These are phyloP conservation scores for Globisporangium nunn DNA, from an alignment of 352 stramenopile species.

Conservation along the genomic window DNA sequence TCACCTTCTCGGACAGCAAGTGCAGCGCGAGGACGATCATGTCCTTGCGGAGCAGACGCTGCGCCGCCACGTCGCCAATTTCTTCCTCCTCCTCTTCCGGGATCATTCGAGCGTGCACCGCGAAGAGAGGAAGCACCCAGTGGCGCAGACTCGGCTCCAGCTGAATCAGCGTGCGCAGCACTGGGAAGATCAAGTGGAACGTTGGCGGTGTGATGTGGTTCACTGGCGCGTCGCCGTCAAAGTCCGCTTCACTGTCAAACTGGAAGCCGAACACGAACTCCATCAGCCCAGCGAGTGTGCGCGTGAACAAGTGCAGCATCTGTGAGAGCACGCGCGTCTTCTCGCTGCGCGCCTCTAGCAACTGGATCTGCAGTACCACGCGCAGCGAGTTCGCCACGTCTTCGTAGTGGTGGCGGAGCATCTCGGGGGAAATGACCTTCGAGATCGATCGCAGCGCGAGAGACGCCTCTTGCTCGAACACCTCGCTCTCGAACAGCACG, in stretches of 20 bases:
- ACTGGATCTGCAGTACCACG: conserved; percentile 38
- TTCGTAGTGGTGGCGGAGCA: conserved; percentile 61
- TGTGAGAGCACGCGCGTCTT: conserved; percentile 28
- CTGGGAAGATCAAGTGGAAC: conserved; percentile 72
- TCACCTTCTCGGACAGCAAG: conserved; percentile 51
- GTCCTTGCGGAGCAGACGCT: conserved; percentile 62
- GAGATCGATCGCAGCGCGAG: conserved; percentile 35
- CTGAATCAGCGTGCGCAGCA: conserved; percentile 50
- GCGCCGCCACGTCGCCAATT: conserved; percentile 69
- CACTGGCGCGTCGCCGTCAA: conserved; percentile 51
- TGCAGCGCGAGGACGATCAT: conserved; percentile 71
- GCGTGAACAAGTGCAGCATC: conserved; percentile 49
- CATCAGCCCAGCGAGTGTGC: conserved; percentile 54
- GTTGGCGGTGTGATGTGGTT: conserved; percentile 69
- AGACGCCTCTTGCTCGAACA: conserved; percentile 44
- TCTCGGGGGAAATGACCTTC: conserved; percentile 48
- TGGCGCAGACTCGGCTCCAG: conserved; percentile 44
- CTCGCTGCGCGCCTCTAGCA: conserved; percentile 30
- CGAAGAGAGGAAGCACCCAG: conserved; percentile 70
- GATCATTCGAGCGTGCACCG: conserved; percentile 80
- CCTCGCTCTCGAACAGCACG: conserved; percentile 43
- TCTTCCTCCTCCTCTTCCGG: conserved; percentile 84
- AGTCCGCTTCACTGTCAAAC: conserved; percentile 73
- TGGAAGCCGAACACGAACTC: conserved; percentile 79
- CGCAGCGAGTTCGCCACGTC: conserved; percentile 55